Base-by-base conservation (phyloP, 2,329 filamentous ascomycete species). In the Alternaria dauci region DNA sequence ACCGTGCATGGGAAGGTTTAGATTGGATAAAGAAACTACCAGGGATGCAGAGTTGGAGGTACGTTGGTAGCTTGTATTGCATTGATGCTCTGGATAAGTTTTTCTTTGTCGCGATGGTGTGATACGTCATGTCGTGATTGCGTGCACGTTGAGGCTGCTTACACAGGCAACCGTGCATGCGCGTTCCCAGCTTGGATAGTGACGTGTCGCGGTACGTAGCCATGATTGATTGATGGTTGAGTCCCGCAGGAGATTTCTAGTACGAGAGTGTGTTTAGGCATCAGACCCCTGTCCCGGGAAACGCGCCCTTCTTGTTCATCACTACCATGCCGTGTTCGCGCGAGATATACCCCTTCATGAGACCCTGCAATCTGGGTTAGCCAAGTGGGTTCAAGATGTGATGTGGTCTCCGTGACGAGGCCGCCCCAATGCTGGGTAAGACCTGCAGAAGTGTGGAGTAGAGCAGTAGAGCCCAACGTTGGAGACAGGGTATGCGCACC, bases 321-420 rank as follows among this genome's bases (percentile, higher is more conserved):
- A 99, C 95, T 28, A 99, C 91, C 68, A 94, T 94, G 34, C 91
- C 91, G 69, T 91, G 88, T 69, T 97, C 94, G 55, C 94, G 90
- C 32, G 94, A 90, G 69, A 99, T 99, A 80, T 99, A 99, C 41
- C 96, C 95, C 81, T 98, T 99, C 92, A 99, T 97, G 25, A 95
- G 84, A 60, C 91, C 91, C 93, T 97, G 68, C 44, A 39, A 39
- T 42, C 20, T 43, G 23, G 11, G 62, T 77, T 55, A 78, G 69
- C 65, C 20, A 20, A 42, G 36, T 42, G 36, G 28, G 54, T 38
- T 50, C 46, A 16, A 25, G 20, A 42, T 9, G 8, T 20, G 52
- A 48, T 32, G 54, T 54, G 28, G 42, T 55, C 59, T 48, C 39
- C 30, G 61, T 66, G 55, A 52, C 55, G 59, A 61, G 43, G 61